These are phyloP conservation scores for Eucalyptus sideroxylon DNA, from an alignment of 345 rosid species.

Conservation along the genomic window DNA sequence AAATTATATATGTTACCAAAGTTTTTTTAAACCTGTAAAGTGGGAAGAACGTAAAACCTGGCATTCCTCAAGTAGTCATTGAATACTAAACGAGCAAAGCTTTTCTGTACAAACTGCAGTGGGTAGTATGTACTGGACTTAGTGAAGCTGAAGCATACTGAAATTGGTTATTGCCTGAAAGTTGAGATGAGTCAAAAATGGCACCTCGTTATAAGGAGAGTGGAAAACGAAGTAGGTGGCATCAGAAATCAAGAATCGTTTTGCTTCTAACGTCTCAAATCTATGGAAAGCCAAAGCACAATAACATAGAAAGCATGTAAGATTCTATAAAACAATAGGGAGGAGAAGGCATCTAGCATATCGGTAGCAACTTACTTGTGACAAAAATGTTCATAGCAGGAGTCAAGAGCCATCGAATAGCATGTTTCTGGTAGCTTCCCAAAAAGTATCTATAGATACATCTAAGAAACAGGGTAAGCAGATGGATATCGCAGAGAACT, in stretches of 20 bases:
- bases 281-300: slow-evolving; percentile 17
- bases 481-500: neutral
- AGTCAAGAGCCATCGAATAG: slow-evolving; percentile 92
- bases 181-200: neutral
- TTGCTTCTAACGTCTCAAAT: slow-evolving; percentile 73
- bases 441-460: slow-evolving; percentile 68
- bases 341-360: neutral
- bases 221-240: slow-evolving; percentile 80
- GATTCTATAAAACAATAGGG: neutral
- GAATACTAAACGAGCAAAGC: slow-evolving; percentile 83
- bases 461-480: neutral
- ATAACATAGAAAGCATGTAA: neutral
- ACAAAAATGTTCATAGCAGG: slow-evolving; percentile 74
- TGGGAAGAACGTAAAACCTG: slow-evolving; percentile 31
- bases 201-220: slow-evolving; percentile 96
- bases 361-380: slow-evolving; percentile 41
- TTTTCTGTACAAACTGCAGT: slow-evolving; percentile 97
- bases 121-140: neutral
- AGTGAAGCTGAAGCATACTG: neutral
- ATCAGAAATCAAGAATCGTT: slow-evolving; percentile 66
- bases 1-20: neutral
- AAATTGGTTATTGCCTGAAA: neutral
- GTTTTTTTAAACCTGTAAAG: neutral
- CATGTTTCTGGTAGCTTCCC: slow-evolving; percentile 98
- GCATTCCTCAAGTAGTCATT: slow-evolving; percentile 78